Evolutionary conservation across 1,284 basidiomycete species (phyloP), one percentile per base, ranked within the genome.

Genomic region (Anthracocystis setariae): DNA sequence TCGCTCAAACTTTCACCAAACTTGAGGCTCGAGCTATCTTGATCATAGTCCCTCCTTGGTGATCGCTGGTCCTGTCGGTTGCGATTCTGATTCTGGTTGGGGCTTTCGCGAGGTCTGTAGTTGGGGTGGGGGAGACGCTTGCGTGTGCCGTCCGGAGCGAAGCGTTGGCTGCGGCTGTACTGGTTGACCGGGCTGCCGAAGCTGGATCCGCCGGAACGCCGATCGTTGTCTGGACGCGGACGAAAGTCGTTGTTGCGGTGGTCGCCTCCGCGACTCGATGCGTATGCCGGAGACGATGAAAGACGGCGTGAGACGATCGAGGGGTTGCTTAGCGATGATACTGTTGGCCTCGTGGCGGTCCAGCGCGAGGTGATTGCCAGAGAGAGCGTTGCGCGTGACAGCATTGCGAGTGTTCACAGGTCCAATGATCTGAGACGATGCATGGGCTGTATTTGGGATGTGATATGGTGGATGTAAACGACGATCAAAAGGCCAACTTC

Each of bases 91-190:
- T 42, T 17, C 24, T 35, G 52, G 33, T n/a, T 21, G 10, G 40
- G 54, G 21, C 35, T 33, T 18, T 45, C n/a, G 9, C 65, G 48
- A 13, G 54, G 46, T 25, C 46, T 57, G 5, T 53, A 53, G 24
- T 70, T 64, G 8, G 67, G 67, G 55, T 63, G 60, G 3, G 67
- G 67, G 18, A 69, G 32, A 0, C 66, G 66, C 45, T 69, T 69
- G 20, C 66, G 47, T 10, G 58, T 58, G 12, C 66, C 66, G 17
- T 69, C 66, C 1, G 66, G 51, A 0, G 55, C 54, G 18, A 69
- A 69, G 23, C 66, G 50, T 38, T 69, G 59, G 18, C 63, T 69
- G 45, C 66, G 59, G n/a, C 66, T 62, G 45, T 58, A 69, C 40
- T 60, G 57, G 24, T 33, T 23, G 17, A 67, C 64, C 0, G 57